Evolutionary conservation across 2,329 filamentous ascomycete species (phyloP), one percentile per base, ranked within the genome.

Genomic region (Cytospora piceicola): DNA sequence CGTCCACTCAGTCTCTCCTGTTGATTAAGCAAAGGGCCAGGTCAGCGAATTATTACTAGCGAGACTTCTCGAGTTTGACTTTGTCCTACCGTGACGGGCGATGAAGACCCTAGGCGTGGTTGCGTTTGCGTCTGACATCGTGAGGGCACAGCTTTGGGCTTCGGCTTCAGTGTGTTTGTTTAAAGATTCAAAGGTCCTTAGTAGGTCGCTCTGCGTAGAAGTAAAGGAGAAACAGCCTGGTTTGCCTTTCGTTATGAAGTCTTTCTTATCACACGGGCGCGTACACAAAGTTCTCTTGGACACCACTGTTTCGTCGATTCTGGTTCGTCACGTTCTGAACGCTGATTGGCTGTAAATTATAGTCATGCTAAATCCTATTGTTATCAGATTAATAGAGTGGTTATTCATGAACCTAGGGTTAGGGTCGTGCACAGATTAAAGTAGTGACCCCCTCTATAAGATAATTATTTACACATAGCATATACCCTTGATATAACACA

Each of bases 1-100:
- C 57, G 81, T 77, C 81, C 81, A 83, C 72, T 80, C 77, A 4
- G 81, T 83, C 61, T 72, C 69, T 49, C 69, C 68, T 71, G 30
- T 60, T 7, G 22, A 55, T 20, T 15, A 54, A 53, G 30, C 7
- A 53, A 11, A 36, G 57, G 42, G 12, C 14, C 24, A 39, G 54
- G 30, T 66, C 27, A 63, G 53, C 30, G 24, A 53, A 20, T 58
- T 11, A 51, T 59, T 30, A 30, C 30, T 66, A 39, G 42, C 17
- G n/a, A 60, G 24, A 61, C 20, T 52, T 56, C 7, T 63, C 12
- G n/a, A 57, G 20, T 59, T 22, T 24, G 39, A 54, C 20, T 54
- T 51, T 30, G 20, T 70, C 69, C 39, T 71, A 77, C 77, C 77
- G 67, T 79, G 76, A 52, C 76, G 76, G 61, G 72, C 73, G 64